These are phyloP conservation scores for Rhynchosporium agropyri DNA, from an alignment of 2,329 filamentous ascomycete genomes.

Conservation along the genomic window DNA sequence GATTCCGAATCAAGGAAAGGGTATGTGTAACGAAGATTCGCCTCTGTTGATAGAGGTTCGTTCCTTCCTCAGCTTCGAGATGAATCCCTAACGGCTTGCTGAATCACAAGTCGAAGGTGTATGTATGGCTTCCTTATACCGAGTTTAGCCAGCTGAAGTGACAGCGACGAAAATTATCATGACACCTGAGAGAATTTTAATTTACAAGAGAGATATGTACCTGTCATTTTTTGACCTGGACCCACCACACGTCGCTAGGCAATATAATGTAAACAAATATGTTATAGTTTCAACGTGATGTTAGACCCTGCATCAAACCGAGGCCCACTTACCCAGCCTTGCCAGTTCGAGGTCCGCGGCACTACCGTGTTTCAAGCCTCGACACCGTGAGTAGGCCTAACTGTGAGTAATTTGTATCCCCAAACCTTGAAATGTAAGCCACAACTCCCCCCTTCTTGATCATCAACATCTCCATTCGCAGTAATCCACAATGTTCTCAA, in stretches of 20 bases:
- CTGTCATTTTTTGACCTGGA: too few species aligned
- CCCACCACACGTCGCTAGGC: background rate
- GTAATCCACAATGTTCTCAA: slow-evolving; percentile 35
- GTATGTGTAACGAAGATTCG: too few species aligned
- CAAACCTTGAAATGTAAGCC: slow-evolving; percentile 11
- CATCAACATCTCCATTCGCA: background rate
- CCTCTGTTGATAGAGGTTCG: too few species aligned
- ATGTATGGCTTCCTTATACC: too few species aligned
- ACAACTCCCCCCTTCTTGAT: background rate
- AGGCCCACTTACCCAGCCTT: slow-evolving; percentile 8
- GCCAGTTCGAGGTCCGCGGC: slow-evolving; percentile 4
- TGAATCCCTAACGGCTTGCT: too few species aligned
- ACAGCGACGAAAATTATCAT: too few species aligned
- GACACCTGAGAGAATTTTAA: too few species aligned
- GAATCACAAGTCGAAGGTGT: too few species aligned
- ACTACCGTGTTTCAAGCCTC: slow-evolving; percentile 16
- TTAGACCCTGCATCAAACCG: background rate
- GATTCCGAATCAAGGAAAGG: too few species aligned
- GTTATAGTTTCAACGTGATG: background rate
- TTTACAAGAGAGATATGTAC: too few species aligned
- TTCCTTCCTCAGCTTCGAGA: too few species aligned
- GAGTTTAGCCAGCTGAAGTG: too few species aligned
- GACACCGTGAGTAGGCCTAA: background rate
- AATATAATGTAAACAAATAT: slow-evolving; percentile 9
- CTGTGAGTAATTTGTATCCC: background rate